A percentile compares a stretch with the other conserved stretches of the same genome.
These are phyloP conservation scores for Suhomyces anneliseae DNA, from an alignment of 1,139 yeast genomes.

Conservation along the genomic window DNA sequence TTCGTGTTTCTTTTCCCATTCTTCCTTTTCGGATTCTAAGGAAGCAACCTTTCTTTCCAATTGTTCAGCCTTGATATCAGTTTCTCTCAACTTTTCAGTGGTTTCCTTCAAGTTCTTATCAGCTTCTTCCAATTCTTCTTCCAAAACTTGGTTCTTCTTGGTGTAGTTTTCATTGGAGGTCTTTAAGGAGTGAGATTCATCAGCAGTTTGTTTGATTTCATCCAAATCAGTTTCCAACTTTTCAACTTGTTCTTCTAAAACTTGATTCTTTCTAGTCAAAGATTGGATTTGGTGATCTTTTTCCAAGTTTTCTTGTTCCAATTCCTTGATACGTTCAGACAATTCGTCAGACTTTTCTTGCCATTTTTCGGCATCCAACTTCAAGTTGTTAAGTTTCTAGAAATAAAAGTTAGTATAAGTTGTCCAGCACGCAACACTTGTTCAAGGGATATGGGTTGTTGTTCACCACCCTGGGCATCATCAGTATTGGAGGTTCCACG, in stretches of 20 bases:
- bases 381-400: slow-evolving; percentile 85
- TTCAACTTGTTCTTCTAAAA: slow-evolving; percentile 88
- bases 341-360: slow-evolving; percentile 95
- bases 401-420: slow-evolving; percentile 19
- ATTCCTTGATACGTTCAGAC: slow-evolving; percentile 73
- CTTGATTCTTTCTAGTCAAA: slow-evolving; percentile 86
- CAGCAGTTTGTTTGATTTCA: slow-evolving; percentile 86
- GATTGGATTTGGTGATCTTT: slow-evolving; percentile 96
- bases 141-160: slow-evolving; percentile 89
- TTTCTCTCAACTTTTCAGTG: slow-evolving; percentile 89
- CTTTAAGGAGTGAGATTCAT: slow-evolving; percentile 87
- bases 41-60: slow-evolving; percentile 93
- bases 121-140: slow-evolving; percentile 90
- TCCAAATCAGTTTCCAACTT: slow-evolving; percentile 77
- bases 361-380: slow-evolving; percentile 95
- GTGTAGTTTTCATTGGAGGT: slow-evolving; percentile 87
- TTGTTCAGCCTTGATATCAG: slow-evolving; percentile 96
- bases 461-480: background rate
- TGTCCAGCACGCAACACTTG: background rate
- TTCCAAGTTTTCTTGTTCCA: slow-evolving; percentile 88
- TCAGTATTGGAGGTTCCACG: background rate
- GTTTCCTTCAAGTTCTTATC: slow-evolving; percentile 92
- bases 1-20: slow-evolving; percentile 89
- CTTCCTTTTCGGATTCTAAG: slow-evolving; percentile 89
- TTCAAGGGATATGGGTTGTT: background rate